phyloP scores from a whole-genome alignment of 768 basidiomycete species.

The Amanita phalloides region DNA sequence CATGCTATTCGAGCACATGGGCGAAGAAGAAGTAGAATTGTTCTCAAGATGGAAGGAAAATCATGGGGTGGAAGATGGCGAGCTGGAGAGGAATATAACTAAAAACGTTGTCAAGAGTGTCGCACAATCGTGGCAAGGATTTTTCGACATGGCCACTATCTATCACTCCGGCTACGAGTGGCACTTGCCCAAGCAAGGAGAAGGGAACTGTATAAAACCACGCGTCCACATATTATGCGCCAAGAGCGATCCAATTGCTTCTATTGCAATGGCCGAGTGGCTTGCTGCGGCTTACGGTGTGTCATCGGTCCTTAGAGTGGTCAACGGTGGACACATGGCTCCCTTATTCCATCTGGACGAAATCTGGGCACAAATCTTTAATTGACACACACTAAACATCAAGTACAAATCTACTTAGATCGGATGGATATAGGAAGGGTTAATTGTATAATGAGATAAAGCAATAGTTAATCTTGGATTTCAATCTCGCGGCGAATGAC shows the following conservation, averaged over 20 bases:
- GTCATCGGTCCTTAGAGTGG: constrained; percentile 27
- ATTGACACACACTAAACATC: neutral
- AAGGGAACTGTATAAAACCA: constrained; percentile 32
- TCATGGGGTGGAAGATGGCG: constrained; percentile 28
- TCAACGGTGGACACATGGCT: constrained; percentile 42
- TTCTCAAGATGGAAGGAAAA: constrained; percentile 31
- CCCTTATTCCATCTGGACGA: constrained; percentile 33
- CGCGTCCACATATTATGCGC: constrained; percentile 35
- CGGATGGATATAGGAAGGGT: constrained; percentile 12
- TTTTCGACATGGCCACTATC: constrained; percentile 28
- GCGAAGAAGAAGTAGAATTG: constrained; percentile 27
- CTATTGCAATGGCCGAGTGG: constrained; percentile 35
- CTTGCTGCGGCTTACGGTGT: constrained; percentile 31
- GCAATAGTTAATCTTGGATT: constrained; percentile 43
- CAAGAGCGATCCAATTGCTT: constrained; percentile 29
- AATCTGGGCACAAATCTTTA: constrained; percentile 30
- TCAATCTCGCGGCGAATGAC: constrained; percentile 74
- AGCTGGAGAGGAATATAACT: constrained; percentile 30
- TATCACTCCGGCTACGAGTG: constrained; percentile 46
- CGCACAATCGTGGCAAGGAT: constrained; percentile 40
- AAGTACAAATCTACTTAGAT: constrained; percentile 9
- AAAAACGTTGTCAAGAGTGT: constrained; percentile 35
- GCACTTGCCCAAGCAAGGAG: constrained; percentile 23
- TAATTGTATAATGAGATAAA: constrained; percentile 16
- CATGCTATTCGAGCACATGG: constrained; percentile 22